Conservation (phyloP, 495 filamentous ascomycete genomes). For the Penicillium desertorum region DNA sequence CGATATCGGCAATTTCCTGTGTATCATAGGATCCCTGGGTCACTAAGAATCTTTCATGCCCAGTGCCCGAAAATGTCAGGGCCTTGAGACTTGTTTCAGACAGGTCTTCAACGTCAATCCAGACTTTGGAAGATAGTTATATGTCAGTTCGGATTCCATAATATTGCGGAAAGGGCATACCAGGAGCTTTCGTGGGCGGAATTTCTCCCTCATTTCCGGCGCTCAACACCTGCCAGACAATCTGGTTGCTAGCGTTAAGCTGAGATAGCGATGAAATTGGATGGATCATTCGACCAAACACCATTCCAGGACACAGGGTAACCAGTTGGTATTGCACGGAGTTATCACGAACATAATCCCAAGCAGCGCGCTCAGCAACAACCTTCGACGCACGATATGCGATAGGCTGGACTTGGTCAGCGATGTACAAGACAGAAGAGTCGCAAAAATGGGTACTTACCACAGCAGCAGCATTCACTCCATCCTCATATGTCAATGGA, state of each 20-base stretch:
- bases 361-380: slow-evolving; percentile 35
- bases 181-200: slow-evolving; percentile 26
- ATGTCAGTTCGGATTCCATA: neutral
- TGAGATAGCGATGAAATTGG: slow-evolving; percentile 23
- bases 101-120: slow-evolving; percentile 37
- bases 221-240: slow-evolving; percentile 30
- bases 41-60: slow-evolving; percentile 37
- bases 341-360: slow-evolving; percentile 32
- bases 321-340: slow-evolving; percentile 25
- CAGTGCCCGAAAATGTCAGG: slow-evolving; percentile 25
- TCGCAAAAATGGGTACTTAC: slow-evolving; percentile 13
- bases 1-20: slow-evolving; percentile 36
- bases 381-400: slow-evolving; percentile 41
- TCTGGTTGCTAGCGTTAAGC: slow-evolving; percentile 32
- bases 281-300: slow-evolving; percentile 34
- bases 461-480: slow-evolving; percentile 27
- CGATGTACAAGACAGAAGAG: neutral
- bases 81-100: slow-evolving; percentile 34
- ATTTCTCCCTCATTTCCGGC: slow-evolving; percentile 20
- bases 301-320: slow-evolving; percentile 30
- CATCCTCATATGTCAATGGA: slow-evolving; percentile 38
- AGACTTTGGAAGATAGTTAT: slow-evolving; percentile 12
- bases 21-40: slow-evolving; percentile 33
- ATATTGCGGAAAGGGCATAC: slow-evolving; percentile 3
- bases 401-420: slow-evolving; percentile 19